Conservation (phyloP, 495 filamentous ascomycete species). For the Trichoderma parareesei region DNA sequence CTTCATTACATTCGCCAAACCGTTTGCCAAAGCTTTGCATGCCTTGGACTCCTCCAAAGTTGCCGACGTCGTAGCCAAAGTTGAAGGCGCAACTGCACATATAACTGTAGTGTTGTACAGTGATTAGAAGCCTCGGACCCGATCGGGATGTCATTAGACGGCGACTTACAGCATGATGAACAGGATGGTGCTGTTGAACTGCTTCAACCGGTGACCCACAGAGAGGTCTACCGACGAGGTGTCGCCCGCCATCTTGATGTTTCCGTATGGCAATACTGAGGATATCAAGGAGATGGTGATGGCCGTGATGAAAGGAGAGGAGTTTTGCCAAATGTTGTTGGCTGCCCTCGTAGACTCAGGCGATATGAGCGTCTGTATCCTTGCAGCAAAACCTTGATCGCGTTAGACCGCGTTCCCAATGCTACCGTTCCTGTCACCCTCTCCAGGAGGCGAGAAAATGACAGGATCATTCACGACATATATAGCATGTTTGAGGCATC, state of each 20-base stretch:
- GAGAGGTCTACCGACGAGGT: slow-evolving; percentile 5
- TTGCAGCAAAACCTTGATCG: background rate
- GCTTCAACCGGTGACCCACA: slow-evolving; percentile 13
- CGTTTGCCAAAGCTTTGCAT: slow-evolving; percentile 16
- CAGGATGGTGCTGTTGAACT: slow-evolving; percentile 16
- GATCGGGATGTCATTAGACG: background rate
- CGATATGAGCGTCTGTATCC: background rate
- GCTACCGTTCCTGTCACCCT: background rate
- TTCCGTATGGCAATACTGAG: background rate
- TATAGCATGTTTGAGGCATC: background rate
- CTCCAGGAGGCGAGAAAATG: background rate
- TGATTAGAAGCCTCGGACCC: background rate
- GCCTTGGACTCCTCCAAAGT: slow-evolving; percentile 18
- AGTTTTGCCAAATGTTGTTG: no score
- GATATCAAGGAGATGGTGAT: background rate
- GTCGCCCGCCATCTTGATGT: background rate
- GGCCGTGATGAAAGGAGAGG: background rate
- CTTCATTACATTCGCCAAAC: slow-evolving; percentile 15
- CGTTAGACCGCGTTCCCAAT: background rate
- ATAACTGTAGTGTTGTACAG: slow-evolving; percentile 1
- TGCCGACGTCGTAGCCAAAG: slow-evolving; percentile 19
- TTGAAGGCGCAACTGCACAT: slow-evolving; percentile 18
- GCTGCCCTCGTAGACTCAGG: background rate
- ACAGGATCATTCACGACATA: slow-evolving; percentile 8
- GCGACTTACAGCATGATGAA: slow-evolving; percentile 16